These are phyloP conservation scores for Bipolaris oryzae DNA, from an alignment of 2,329 filamentous ascomycete species.

Conservation along the genomic window DNA sequence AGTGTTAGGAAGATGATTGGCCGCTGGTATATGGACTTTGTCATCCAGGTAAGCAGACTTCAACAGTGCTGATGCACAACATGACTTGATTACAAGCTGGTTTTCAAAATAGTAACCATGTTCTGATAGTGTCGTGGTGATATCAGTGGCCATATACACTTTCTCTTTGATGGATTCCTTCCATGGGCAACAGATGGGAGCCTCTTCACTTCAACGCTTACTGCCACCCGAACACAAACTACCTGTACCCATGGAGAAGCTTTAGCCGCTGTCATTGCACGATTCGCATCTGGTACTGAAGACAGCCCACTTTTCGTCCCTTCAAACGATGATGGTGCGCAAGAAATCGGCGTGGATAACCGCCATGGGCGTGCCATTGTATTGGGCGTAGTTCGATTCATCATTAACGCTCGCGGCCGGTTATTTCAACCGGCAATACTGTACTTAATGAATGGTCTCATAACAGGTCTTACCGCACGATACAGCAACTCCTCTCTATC, in stretches of 20 bases:
- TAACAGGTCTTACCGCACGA: conserved; percentile 36
- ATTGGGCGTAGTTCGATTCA: conserved; percentile 42
- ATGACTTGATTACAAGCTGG: background rate
- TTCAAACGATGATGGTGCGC: background rate
- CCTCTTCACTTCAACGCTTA: conserved; percentile 51
- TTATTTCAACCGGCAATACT: conserved; percentile 52
- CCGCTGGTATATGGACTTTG: conserved; percentile 51
- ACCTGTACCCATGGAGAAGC: conserved; percentile 51
- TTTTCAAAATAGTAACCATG: background rate
- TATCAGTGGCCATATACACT: conserved; percentile 23
- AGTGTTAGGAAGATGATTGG: conserved; percentile 55
- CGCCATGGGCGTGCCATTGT: conserved; percentile 29
- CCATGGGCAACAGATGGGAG: conserved; percentile 56
- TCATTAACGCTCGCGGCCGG: conserved; percentile 42
- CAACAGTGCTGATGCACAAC: background rate
- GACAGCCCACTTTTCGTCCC: background rate
- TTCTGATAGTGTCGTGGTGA: conserved; percentile 6
- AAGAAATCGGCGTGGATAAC: conserved; percentile 7
- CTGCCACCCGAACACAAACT: conserved; percentile 35
- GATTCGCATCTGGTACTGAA: conserved; percentile 31
- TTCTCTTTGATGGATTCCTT: conserved; percentile 51
- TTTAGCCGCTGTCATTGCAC: conserved; percentile 45
- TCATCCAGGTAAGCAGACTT: conserved; percentile 21
- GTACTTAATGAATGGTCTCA: conserved; percentile 53
- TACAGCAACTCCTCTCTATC: background rate